These are phyloP conservation scores for Nitzschia sp. DNA, from an alignment of 108 stramenopile species.

Conservation along the genomic window DNA sequence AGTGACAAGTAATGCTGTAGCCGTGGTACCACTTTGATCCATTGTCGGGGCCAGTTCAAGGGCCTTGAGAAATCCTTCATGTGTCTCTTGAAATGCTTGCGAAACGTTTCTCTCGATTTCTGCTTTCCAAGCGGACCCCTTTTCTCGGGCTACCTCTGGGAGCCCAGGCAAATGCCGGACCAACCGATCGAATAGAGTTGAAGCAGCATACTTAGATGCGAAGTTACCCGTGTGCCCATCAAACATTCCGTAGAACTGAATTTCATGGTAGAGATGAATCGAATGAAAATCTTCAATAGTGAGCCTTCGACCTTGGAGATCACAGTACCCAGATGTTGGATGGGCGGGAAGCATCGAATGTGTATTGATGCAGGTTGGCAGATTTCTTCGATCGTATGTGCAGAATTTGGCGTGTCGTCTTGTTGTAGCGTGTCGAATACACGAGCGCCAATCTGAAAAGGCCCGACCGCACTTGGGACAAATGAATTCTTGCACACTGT, in stretches of 20 bases:
- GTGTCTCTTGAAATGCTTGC: conserved; percentile 59
- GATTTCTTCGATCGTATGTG: conserved; percentile 59
- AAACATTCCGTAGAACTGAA: conserved; percentile 86
- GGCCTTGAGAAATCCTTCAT: conserved; percentile 58
- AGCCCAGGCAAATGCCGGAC: conserved; percentile 36
- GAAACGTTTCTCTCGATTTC: conserved; percentile 36
- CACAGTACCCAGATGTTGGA: conserved; percentile 77
- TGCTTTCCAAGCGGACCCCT: conserved; percentile 43
- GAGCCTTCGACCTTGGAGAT: conserved; percentile 78
- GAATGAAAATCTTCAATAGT: conserved; percentile 94
- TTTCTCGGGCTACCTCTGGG: not conserved
- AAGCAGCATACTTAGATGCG: conserved; percentile 77
- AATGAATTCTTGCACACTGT: conserved; percentile 48
- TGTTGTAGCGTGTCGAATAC: conserved; percentile 75
- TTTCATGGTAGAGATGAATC: conserved; percentile 62
- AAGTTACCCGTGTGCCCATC: conserved; percentile 77
- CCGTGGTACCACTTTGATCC: conserved; percentile 83
- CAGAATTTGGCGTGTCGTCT: conserved; percentile 86
- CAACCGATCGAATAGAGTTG: conserved; percentile 51
- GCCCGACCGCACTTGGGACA: conserved; percentile 80
- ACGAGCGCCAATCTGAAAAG: conserved; percentile 81
- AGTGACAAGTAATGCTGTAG: conserved; percentile 69
- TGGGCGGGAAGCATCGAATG: conserved; percentile 88
- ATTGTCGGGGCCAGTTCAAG: conserved; percentile 52
- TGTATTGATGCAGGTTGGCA: conserved; percentile 85